Evolutionary conservation across 306 rosid species (phyloP), one percentile per base, ranked within the genome.

Genomic region (Pyrus communis): DNA sequence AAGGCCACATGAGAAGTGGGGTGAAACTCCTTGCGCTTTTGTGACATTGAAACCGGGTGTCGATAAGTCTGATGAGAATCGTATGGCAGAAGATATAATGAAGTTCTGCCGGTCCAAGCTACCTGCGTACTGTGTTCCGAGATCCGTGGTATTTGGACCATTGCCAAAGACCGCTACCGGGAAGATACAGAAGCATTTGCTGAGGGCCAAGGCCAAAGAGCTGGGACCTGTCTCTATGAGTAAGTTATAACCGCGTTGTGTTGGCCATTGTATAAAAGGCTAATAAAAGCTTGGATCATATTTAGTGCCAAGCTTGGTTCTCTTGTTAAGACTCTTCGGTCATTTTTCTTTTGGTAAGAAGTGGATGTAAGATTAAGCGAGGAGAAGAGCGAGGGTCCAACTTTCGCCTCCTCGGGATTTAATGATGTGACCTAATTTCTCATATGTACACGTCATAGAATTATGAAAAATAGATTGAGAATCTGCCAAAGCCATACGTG

Each of bases 1-100:
- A 10, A 84, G 96, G 80, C 91, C 96, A 14, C 96, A 92, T 71
- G 91, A 92, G 74, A 86, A 75, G 72, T 95, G 98, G 98, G 96
- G 98, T 0, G 98, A 92, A 85, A 85, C 97, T 77, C 96, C 97
- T 25, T 88, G 97, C 52, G 97, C 97, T 22, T 92, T 92, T 67
- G 98, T 95, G 82, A 89, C 95, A 2, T 70, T 90, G 64, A 92
- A 94, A 82, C 73, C 79, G 1, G 85, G 80, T 70, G 80, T 90
- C 11, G 89, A 87, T 78, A 65, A 17, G n/a, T 83, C 89, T 2
- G 61, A 95, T n/a, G 88, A 89, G 70, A 78, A 76, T 65, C 86
- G 30, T 67, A 30, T 92, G 66, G 79, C 67, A 31, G 91, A 89
- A 76, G 96, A 95, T 57, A 92, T 95, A 75, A 60, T 92, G 61